Evolutionary conservation across 306 rosid species (phyloP).

Genomic region (Arachis stenosperma): DNA sequence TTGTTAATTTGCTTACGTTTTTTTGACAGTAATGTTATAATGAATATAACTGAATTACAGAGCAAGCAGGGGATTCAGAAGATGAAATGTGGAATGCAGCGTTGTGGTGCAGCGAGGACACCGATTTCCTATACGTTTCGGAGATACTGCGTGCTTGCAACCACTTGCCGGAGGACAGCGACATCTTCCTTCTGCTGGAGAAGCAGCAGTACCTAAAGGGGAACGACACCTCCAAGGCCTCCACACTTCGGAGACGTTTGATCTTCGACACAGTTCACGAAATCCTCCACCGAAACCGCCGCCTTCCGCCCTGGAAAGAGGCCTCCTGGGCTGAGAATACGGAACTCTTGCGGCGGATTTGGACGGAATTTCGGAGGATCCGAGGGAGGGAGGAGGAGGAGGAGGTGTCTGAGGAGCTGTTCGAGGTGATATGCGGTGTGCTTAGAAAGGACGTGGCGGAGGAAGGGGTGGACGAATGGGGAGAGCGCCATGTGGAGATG

Average conservation of each 20-base stretch:
- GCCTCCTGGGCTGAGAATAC: constrained; percentile 25
- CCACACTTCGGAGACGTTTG: constrained; percentile 62
- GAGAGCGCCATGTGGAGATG: constrained; percentile 62
- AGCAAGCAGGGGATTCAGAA: constrained; percentile 62
- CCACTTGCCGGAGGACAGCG: constrained; percentile 62
- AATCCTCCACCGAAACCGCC: constrained; percentile 58
- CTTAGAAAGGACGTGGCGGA: constrained; percentile 72
- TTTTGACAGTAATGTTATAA: no score
- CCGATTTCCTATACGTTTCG: constrained; percentile 67
- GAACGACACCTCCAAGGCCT: constrained; percentile 62
- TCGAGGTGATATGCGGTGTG: constrained; percentile 68
- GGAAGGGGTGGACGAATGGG: constrained; percentile 63
- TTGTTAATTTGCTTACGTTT: neutral
- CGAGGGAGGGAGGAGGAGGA: constrained; percentile 52
- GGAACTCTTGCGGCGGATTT: constrained; percentile 38
- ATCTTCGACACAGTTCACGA: constrained; percentile 76
- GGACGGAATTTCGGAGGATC: constrained; percentile 68
- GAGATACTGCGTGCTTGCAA: constrained; percentile 71
- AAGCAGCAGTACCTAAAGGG: constrained; percentile 74
- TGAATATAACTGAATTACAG: constrained; percentile 38
- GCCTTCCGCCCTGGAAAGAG: constrained; percentile 80
- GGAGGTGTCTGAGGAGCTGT: constrained; percentile 48
- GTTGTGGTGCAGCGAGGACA: constrained; percentile 48
- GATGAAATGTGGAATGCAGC: constrained; percentile 68
- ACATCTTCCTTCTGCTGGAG: constrained; percentile 66